Percentiles rank a stretch among this genome's conserved stretches.
Conservation (phyloP, 2,329 filamentous ascomycete species). For the Thielaviopsis punctulata region DNA sequence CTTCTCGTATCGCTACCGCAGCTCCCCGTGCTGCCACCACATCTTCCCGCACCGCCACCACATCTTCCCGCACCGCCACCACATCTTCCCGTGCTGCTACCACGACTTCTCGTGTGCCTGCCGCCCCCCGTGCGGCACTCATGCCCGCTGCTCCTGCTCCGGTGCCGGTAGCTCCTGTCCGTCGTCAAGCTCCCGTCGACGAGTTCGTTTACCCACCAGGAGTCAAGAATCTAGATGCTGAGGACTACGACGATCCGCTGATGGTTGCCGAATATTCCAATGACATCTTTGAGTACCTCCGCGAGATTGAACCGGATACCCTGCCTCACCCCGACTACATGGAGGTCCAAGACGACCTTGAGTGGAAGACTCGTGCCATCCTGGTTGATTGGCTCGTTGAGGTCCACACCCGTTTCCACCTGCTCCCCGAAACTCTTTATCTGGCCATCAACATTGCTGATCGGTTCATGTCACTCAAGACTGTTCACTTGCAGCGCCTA, state of each 20-base stretch:
- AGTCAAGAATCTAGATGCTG: constrained; percentile 57
- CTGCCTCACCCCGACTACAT: constrained; percentile 90
- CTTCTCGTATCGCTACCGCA: neutral
- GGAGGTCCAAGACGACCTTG: constrained; percentile 80
- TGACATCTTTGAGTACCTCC: constrained; percentile 94
- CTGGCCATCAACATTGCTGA: constrained; percentile 96
- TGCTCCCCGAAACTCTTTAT: constrained; percentile 91
- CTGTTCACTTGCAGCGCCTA: constrained; percentile 87
- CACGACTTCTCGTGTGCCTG: neutral
- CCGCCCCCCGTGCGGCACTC: neutral
- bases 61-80: neutral
- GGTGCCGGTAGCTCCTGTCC: constrained; percentile 14
- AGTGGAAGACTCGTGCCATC: constrained; percentile 98
- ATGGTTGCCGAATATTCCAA: constrained; percentile 97
- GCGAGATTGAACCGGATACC: constrained; percentile 61
- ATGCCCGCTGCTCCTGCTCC: constrained; percentile 4
- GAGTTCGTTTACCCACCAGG: constrained; percentile 16
- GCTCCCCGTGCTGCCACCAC: neutral
- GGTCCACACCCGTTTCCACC: constrained; percentile 89
- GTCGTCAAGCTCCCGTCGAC: constrained; percentile 14
- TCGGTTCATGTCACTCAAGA: constrained; percentile 86
- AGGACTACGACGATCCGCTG: constrained; percentile 82
- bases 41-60: neutral
- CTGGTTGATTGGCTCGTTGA: constrained; percentile 97
- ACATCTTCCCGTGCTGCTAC: neutral